A percentile compares a stretch with the other conserved stretches of the same genome.
phyloP scores from a whole-genome alignment of 2,329 filamentous ascomycete species.

The Trichoderma aggressivum region DNA sequence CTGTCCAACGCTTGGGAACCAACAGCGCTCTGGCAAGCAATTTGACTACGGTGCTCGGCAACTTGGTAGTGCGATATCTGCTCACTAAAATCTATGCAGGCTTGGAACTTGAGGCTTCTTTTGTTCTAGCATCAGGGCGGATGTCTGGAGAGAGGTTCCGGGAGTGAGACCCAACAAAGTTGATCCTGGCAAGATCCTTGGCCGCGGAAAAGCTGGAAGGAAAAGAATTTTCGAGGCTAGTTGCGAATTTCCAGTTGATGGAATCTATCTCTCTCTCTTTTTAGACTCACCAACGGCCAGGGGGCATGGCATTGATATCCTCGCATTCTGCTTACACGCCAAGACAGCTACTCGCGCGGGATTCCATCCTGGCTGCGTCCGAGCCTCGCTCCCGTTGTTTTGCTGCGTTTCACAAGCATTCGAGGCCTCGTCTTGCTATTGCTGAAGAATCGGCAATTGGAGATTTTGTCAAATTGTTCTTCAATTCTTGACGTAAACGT shows the following conservation, averaged over 20 bases:
- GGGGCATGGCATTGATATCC: not conserved
- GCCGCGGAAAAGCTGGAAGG: not conserved
- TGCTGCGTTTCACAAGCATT: not conserved
- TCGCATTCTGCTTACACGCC: not conserved
- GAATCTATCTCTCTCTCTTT: not conserved
- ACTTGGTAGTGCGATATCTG: not conserved
- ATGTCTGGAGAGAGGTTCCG: not conserved
- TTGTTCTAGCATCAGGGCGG: not conserved
- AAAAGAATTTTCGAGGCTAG: not conserved
- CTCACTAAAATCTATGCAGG: not conserved
- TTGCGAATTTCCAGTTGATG: not conserved
- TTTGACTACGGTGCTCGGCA: not conserved
- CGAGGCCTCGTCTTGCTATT: not conserved
- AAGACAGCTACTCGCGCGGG: not conserved
- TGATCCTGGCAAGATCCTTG: not conserved
- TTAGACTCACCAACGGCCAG: not conserved
- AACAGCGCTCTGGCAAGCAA: not conserved
- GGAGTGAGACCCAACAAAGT: not conserved
- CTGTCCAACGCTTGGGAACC: not conserved
- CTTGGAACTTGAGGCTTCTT: not conserved
- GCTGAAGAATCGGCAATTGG: no score
- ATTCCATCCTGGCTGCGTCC: not conserved
- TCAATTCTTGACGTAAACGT: not conserved
- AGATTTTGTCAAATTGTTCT: no score
- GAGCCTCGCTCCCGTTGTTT: not conserved